Evolutionary conservation across 768 basidiomycete genomes (phyloP).

Genomic region (Panellus pusillus): DNA sequence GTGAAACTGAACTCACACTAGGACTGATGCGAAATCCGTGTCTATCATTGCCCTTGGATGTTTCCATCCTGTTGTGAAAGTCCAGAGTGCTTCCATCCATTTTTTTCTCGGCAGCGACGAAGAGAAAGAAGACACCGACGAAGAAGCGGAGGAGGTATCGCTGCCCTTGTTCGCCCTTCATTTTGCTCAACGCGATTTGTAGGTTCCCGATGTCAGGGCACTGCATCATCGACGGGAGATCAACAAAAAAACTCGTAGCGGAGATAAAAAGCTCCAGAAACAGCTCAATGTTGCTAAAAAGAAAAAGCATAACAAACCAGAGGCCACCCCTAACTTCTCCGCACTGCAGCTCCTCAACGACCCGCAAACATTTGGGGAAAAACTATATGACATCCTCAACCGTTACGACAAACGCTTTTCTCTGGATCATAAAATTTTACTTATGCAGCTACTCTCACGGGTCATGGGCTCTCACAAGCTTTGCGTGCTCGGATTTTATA

Average conservation of each 20-base stretch:
- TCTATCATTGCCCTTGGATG: conserved; percentile 90
- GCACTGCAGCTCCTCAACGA: conserved; percentile 92
- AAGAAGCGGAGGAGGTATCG: conserved; percentile 61
- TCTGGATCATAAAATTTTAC: conserved; percentile 93
- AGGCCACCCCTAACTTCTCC: conserved; percentile 71
- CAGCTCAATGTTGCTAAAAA: conserved; percentile 74
- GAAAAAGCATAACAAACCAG: conserved; percentile 35
- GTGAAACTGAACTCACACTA: conserved; percentile 28
- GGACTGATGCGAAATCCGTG: conserved; percentile 90
- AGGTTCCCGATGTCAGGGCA: conserved; percentile 68
- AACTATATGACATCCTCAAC: conserved; percentile 81
- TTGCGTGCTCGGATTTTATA: conserved; percentile 92
- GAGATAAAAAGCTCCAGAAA: conserved; percentile 77
- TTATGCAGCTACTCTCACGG: conserved; percentile 95
- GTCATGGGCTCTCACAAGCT: conserved; percentile 93
- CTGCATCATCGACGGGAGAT: conserved; percentile 87
- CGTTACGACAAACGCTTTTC: conserved; percentile 93
- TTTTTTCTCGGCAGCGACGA: conserved; percentile 95
- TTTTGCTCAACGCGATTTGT: conserved; percentile 9
- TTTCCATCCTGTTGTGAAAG: conserved; percentile 91
- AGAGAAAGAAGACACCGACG: conserved; percentile 68
- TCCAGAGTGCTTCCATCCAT: conserved; percentile 90
- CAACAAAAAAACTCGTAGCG: conserved; percentile 88
- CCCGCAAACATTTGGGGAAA: conserved; percentile 94
- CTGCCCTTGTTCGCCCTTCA: conserved; percentile 1